Conservation (phyloP, 805 yeast genomes). For the Huiozyma naganishii region DNA sequence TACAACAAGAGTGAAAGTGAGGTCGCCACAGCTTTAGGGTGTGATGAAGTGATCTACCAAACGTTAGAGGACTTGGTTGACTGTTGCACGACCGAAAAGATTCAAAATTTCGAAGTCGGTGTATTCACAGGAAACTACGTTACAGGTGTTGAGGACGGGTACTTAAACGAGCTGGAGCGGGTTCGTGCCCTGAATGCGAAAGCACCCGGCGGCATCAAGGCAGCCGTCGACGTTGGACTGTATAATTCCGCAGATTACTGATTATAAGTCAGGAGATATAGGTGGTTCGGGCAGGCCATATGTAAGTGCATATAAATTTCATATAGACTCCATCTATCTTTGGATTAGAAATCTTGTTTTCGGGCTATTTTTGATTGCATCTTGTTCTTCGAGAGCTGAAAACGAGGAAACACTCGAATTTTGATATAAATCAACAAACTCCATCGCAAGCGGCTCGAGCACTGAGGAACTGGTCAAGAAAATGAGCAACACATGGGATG, state of each 20-base stretch:
- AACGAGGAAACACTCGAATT: too few relatives aligned
- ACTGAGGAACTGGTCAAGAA: too few relatives aligned
- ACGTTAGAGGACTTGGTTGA: slow-evolving; percentile 69
- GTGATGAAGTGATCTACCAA: slow-evolving; percentile 87
- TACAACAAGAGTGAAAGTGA: slow-evolving; percentile 64
- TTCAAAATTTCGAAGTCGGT: slow-evolving; percentile 76
- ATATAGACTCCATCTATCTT: neutral
- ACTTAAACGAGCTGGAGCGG: slow-evolving; percentile 69
- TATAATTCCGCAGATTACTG: slow-evolving; percentile 47
- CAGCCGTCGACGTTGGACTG: slow-evolving; percentile 61
- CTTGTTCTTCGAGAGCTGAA: too few relatives aligned
- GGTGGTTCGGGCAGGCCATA: neutral
- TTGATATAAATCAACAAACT: too few relatives aligned
- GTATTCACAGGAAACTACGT: slow-evolving; percentile 91
- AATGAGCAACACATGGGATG: too few relatives aligned
- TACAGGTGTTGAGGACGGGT: slow-evolving; percentile 85
- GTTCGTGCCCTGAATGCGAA: slow-evolving; percentile 68
- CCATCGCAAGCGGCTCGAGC: too few relatives aligned
- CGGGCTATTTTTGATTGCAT: too few relatives aligned
- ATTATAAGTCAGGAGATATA: neutral
- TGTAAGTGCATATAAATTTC: neutral
- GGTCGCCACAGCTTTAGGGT: slow-evolving; percentile 70
- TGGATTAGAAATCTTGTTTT: neutral
- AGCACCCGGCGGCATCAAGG: slow-evolving; percentile 53
- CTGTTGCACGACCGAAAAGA: slow-evolving; percentile 49